Evolutionary conservation across 768 basidiomycete genomes (phyloP), one percentile per base, ranked within the genome.

Genomic region (Termitomyces sp.): DNA sequence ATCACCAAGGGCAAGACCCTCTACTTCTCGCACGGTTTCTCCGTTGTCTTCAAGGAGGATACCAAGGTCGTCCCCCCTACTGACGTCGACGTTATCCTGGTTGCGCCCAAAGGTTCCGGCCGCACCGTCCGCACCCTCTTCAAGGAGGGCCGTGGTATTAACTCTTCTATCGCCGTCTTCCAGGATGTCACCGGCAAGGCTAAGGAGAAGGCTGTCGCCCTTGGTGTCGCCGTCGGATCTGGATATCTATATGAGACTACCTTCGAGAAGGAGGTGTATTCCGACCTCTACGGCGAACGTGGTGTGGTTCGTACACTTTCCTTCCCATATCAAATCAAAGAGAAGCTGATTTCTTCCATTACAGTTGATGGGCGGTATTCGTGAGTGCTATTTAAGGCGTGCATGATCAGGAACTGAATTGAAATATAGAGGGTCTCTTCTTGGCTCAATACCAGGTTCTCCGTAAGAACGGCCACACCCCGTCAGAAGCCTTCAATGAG

Each of bases 1-100:
- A 95, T 98, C 81, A 98, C 95, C 75, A 93, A 95, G 85, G 97
- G 93, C 79, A 98, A 99, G 84, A 99, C 97, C n/a, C 89, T 99
- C 62, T 99, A 99, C 88, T 99, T 99, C 82, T 94, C 96, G 6
- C 97, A 99, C 74, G 97, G 97, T 69, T 99, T 99, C 89, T 98
- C 96, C 63, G 85, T 98, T 64, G 94, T 99, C 55, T 99, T 89
- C 87, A 93, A 95, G 82, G 86, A 99, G 6, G 93, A 97, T 75
- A 99, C 97, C 64, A 82, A 95, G 56, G 94, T 99, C 65, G 68
- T 95, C 56, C 91, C 94, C 61, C 97, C 97, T 46, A 68, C 80
- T 20, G 94, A 98, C 70, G 93, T 99, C 63, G 97, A 99, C 72
- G 97, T 99, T 68, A 98, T 99, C 74, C 92, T 99, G 67, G 96